Base-by-base conservation (phyloP, 108 stramenopile genomes). In the Epipyxis sp. region DNA sequence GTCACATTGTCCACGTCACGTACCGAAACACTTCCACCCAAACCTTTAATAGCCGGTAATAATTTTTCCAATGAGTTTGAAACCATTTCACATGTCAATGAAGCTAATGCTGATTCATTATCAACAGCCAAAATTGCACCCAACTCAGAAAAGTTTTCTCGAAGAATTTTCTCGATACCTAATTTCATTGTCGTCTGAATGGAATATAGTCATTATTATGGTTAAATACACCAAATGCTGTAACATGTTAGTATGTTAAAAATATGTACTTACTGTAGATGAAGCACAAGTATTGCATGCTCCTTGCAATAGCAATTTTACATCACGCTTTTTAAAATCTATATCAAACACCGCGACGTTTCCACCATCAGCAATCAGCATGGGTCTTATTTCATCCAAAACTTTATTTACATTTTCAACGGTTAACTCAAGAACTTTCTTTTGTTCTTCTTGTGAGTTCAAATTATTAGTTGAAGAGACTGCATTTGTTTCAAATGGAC, bases 111-210 rank as follows among this genome's bases (percentile, higher is more conserved):
- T 35, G 16, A 0, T 44, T 44, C 42, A 0, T 44, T 1, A 34
- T 57, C n/a, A 32, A 30, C 71, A 46, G 50, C 50, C 32, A 44
- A 43, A 16, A 95, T 92, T 81, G 91, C 84, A 37, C 92, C 91
- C 30, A 96, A 69, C 67, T 88, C 79, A 29, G 80, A 59, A 46
- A 85, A 95, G 37, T 93, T 93, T 82, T 97, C 96, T 35, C 86
- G 86, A 50, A 96, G 80, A 30, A 95, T 93, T 44, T 95, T 91
- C 81, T 97, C 94, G 78, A 97, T 94, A 42, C 97, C 97, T 94
- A 97, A 94, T 89, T 96, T 91, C 97, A 97, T 97, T 30, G 97
- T 97, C 0, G 46, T 50, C 46, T 50, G n/a, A n/a, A n/a, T n/a
- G n/a, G n/a, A 50, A 20, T 50, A 50, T 13, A 13, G 20, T 6